phyloP scores from a whole-genome alignment of 208 protist genomes.

The Zelonia costaricensis region DNA sequence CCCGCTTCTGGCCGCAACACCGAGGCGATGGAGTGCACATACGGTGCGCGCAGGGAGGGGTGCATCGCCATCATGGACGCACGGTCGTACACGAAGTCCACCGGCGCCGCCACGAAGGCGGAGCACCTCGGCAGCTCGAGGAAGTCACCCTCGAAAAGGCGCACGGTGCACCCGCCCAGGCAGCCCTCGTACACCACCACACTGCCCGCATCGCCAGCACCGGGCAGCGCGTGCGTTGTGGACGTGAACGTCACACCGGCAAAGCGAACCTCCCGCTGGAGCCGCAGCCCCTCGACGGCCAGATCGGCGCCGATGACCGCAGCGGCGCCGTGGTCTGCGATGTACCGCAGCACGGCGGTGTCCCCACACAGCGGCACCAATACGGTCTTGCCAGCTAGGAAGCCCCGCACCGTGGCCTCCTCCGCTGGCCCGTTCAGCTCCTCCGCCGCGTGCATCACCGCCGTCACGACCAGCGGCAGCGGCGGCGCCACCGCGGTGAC shows the following conservation, averaged over 20 bases:
- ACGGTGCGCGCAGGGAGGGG: constrained; percentile 32
- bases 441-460: constrained; percentile 9
- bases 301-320: constrained; percentile 47
- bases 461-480: constrained; percentile 20
- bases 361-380: constrained; percentile 66
- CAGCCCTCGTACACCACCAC: constrained; percentile 33
- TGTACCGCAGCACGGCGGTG: constrained; percentile 44
- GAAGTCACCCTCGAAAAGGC: constrained; percentile 56
- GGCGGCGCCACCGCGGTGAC: background rate
- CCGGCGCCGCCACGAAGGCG: constrained; percentile 18
- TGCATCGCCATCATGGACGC: constrained; percentile 66
- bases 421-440: constrained; percentile 24
- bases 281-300: constrained; percentile 26
- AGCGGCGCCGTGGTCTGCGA: constrained; percentile 35
- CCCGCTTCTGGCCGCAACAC: constrained; percentile 13
- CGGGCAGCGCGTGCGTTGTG: background rate
- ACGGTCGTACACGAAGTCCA: constrained; percentile 67
- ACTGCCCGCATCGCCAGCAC: constrained; percentile 7
- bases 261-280: constrained; percentile 40
- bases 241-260: constrained; percentile 26
- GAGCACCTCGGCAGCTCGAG: constrained; percentile 26
- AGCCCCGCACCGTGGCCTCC: constrained; percentile 33
- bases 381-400: constrained; percentile 41
- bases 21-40: constrained; percentile 33
- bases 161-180: constrained; percentile 22